Evolutionary conservation across 192 early-diverging fungal species (phyloP).

Genomic region (Umbelopsis vinacea): DNA sequence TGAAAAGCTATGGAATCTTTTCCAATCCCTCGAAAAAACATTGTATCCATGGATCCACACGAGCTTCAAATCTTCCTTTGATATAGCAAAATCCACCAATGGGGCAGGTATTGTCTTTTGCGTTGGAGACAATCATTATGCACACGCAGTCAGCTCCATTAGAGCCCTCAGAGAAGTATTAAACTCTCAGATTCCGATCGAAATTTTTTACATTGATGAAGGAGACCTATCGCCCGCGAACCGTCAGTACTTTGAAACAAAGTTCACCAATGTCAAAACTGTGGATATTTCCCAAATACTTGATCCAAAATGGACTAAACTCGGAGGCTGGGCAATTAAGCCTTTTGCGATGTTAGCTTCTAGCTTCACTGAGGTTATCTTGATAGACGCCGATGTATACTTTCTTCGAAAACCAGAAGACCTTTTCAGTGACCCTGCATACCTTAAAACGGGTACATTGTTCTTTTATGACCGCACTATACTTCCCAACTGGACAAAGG

Average conservation of each 20-base stretch:
- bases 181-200: conserved; percentile 58
- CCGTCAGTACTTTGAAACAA: conserved; percentile 30
- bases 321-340: conserved; percentile 70
- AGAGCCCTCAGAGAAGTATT: conserved; percentile 47
- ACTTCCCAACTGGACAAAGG: conserved; percentile 35
- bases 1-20: conserved; percentile 34
- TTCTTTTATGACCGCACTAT: conserved; percentile 71
- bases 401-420: conserved; percentile 62
- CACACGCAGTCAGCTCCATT: conserved; percentile 42
- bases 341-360: conserved; percentile 68
- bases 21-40: conserved; percentile 36
- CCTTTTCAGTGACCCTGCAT: conserved; percentile 53
- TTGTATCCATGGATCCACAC: conserved; percentile 49
- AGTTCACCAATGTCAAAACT: conserved; percentile 40
- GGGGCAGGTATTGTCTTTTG: conserved; percentile 54
- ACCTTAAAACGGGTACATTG: conserved; percentile 53
- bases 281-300: conserved; percentile 41
- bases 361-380: conserved; percentile 61
- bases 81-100: conserved; percentile 31
- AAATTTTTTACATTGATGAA: conserved; percentile 58
- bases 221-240: conserved; percentile 40
- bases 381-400: conserved; percentile 73
- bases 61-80: conserved; percentile 41
- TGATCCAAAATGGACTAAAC: conserved; percentile 42
- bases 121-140: conserved; percentile 52